Evolutionary conservation across 78 protist genomes (phyloP).

Genomic region (Isochrysis galbana): DNA sequence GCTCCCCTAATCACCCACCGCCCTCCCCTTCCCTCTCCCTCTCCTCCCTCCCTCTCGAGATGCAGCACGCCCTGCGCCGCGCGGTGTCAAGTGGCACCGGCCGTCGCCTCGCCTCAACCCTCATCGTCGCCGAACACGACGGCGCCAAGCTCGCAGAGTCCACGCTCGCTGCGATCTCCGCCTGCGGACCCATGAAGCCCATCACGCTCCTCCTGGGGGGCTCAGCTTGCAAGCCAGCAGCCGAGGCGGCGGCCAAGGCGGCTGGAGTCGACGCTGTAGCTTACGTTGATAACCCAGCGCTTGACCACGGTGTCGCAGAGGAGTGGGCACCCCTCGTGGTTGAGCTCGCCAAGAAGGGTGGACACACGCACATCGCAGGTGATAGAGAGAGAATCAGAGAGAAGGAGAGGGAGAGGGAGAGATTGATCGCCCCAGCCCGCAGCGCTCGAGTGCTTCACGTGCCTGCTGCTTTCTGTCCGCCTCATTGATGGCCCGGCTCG

Average conservation of each 20-base stretch:
- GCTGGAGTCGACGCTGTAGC: constrained; percentile 76
- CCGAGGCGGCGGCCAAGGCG: constrained; percentile 47
- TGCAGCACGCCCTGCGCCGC: not conserved
- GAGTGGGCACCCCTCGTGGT: constrained; percentile 61
- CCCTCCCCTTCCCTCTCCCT: too few relatives aligned
- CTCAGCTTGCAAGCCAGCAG: not conserved
- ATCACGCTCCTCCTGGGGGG: constrained; percentile 32
- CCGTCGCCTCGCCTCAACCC: not conserved
- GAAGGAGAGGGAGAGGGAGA: too few relatives aligned
- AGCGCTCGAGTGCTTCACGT: too few relatives aligned
- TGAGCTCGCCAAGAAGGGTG: constrained; percentile 32
- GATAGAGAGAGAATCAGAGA: too few relatives aligned
- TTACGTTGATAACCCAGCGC: constrained; percentile 50
- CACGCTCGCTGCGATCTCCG: constrained; percentile 26
- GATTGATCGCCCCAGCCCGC: too few relatives aligned
- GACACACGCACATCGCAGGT: constrained; percentile 81
- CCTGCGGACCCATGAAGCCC: not conserved
- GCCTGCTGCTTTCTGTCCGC: too few relatives aligned
- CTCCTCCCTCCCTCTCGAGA: too few relatives aligned
- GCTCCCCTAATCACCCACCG: too few relatives aligned
- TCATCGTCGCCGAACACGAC: constrained; percentile 43
- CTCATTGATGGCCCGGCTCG: too few relatives aligned
- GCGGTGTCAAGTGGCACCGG: not conserved
- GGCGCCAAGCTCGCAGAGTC: not conserved
- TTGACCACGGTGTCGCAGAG: constrained; percentile 76